Base-by-base conservation (phyloP, 2,329 filamentous ascomycete species). In the Dactylonectria estremocensis region DNA sequence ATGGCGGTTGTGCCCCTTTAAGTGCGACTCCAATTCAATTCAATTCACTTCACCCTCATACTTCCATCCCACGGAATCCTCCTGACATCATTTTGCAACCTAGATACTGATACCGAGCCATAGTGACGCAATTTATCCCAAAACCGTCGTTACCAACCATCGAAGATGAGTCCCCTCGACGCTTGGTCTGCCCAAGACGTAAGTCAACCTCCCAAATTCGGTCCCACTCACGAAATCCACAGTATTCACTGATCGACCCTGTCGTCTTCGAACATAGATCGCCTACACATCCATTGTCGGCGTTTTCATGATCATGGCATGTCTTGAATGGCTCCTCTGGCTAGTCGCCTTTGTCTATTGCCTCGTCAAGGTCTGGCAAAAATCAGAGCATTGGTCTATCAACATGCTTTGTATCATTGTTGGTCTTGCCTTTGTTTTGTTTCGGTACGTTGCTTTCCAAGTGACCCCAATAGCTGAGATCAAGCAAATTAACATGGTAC, bases 251-350 rank as follows among this genome's bases (percentile, higher is more conserved):
- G 9, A 60, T 54, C 54, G 22, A 14, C 18, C 33, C 10, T 28
- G 22, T n/a, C 45, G 14, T 5, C 20, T 24, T 33, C 3, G 1
- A 56, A 18, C 33, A 1, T 28, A 98, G 94, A 95, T 97, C 74
- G 85, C 95, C 64, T 98, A 97, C 79, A 92, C 95, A 9, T 85
- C 91, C 63, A 92, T 98, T 72, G 88, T 98, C 40, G 93, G 93
- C 18, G 81, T 92, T 7, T 85, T 98, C 56, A 94, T 98, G 91
- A 76, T 96, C 24, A 93, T 93, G 66, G 95, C 95, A 2, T 86
- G 95, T 33, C 85, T 98, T 9, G 95, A 98, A 83, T 98, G 96
- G 95, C 91, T 97, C 68, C 88, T 98, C 14, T 98, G 95, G 94
- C 87, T 98, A 46, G 90, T 92, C n/a, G 95, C 95, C 3, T 98